Evolutionary conservation across 2,329 filamentous ascomycete genomes (phyloP).

Genomic region (Aplosporella prunicola): DNA sequence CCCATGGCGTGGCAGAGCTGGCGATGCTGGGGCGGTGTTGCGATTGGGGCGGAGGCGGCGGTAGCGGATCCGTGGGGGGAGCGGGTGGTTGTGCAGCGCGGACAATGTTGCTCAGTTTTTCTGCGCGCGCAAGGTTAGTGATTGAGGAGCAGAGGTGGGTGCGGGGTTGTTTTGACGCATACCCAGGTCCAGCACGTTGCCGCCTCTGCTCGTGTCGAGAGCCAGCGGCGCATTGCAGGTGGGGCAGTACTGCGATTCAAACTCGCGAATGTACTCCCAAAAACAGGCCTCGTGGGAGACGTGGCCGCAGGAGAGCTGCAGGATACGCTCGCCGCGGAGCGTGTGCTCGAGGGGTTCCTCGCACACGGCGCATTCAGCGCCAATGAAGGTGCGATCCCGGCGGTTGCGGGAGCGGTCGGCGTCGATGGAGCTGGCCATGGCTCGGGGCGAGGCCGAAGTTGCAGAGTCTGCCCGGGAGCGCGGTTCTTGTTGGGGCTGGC

Average conservation of each 20-base stretch:
- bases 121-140: too few species aligned
- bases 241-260: constrained; percentile 88
- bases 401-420: constrained; percentile 69
- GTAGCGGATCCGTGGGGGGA: too few species aligned
- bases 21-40: constrained; percentile 20
- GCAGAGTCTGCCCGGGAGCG: too few species aligned
- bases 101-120: constrained; percentile 91
- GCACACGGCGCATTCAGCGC: constrained; percentile 88
- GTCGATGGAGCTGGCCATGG: constrained; percentile 58
- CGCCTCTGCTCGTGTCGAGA: constrained; percentile 83
- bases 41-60: constrained; percentile 14
- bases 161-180: constrained; percentile 25
- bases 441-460: constrained; percentile 21
- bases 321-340: constrained; percentile 80
- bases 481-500: too few species aligned
- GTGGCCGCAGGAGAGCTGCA: constrained; percentile 95
- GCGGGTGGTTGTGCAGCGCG: constrained; percentile 72
- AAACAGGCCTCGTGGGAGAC: constrained; percentile 98
- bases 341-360: constrained; percentile 96
- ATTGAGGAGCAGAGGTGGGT: neutral
- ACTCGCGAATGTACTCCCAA: constrained; percentile 94
- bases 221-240: constrained; percentile 87
- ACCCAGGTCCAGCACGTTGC: constrained; percentile 90
- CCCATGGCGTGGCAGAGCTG: constrained; percentile 56
- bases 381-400: constrained; percentile 89